Base-by-base conservation (phyloP, 2,329 filamentous ascomycete species). In the Curvularia verruculosa region DNA sequence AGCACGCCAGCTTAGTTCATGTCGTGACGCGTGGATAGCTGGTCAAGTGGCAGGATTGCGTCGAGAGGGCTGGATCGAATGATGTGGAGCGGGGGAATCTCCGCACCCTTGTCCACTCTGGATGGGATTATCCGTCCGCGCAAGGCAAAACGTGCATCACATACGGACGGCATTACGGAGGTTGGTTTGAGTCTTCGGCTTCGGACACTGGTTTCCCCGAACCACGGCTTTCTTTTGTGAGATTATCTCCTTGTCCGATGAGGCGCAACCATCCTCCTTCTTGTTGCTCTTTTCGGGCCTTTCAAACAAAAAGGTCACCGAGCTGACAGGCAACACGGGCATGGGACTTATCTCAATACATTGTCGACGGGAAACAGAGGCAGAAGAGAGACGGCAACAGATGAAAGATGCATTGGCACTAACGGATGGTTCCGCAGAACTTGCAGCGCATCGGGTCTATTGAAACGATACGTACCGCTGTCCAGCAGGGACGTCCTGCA, bases 381-480 rank as follows among this genome's bases (percentile, higher is more conserved):
- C 23, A 43, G n/a, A n/a, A 24, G 2, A 15, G 24, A 28, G 18
- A 23, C 4, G 36, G 36, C 36, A 18, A 19, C 31, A 15, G 15
- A 29, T 28, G n/a, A 28, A 45, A 29, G 43, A 45, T 6, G 23
- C 34, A 29, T 51, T 36, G 13, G 19, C 29, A 48, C 58, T 60
- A 60, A 60, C 48, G 54, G 51, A 28, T 58, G 24, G 34, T 49
- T 58, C 54, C 52, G 43, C 49, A 64, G 61, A 59, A 51, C 44
- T 47, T 98, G 59, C 84, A 88, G 59, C 89, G 87, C 68, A 94
- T 89, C 69, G 87, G 88, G 50, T 89, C 87, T 67, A 85, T 98
- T 67, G 81, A 87, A 28, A 82, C 90, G 52, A 94, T 99, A 72
- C 86, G 86, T 61, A 78, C 82, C 2, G 90, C 93, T 13, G 86